Percentiles rank a stretch among this genome's conserved stretches.
Conservation (phyloP, 306 rosid species). For the Echinosophora koreensis region DNA sequence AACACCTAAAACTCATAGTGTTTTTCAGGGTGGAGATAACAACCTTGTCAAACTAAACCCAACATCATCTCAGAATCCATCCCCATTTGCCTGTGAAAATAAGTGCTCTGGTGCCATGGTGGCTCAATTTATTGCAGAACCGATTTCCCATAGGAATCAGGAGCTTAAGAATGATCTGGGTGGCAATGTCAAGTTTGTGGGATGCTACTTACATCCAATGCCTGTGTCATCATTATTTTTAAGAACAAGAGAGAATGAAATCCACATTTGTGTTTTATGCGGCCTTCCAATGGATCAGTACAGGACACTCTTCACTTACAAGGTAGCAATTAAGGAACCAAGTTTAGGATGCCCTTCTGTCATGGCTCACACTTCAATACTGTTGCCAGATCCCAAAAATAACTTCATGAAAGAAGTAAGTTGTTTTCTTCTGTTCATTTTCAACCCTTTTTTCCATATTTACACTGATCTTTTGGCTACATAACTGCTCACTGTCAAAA, state of each 20-base stretch:
- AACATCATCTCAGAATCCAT: conserved; percentile 49
- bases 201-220: conserved; percentile 78
- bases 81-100: conserved; percentile 40
- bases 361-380: conserved; percentile 67
- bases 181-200: conserved; percentile 65
- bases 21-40: conserved; percentile 49
- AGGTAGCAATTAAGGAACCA: conserved; percentile 60
- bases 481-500: conserved; percentile 25
- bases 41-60: conserved; percentile 44
- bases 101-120: conserved; percentile 49
- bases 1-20: conserved; percentile 50
- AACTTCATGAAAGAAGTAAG: conserved; percentile 70
- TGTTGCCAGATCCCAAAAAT: conserved; percentile 64
- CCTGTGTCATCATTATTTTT: conserved; percentile 71
- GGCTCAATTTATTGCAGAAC: conserved; percentile 49
- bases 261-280: conserved; percentile 71
- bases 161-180: conserved; percentile 55
- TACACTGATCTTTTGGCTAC: conserved; percentile 22
- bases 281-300: conserved; percentile 59
- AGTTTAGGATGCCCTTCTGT: conserved; percentile 72
- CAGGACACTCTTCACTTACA: conserved; percentile 71
- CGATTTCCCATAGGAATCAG: conserved; percentile 44
- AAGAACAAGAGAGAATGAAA: conserved; percentile 59
- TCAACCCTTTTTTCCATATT: conserved; percentile 11
- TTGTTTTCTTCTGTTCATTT: conserved; percentile 41